These are phyloP conservation scores for Pseudoperonospora humuli DNA, from an alignment of 352 stramenopile genomes.

Conservation along the genomic window DNA sequence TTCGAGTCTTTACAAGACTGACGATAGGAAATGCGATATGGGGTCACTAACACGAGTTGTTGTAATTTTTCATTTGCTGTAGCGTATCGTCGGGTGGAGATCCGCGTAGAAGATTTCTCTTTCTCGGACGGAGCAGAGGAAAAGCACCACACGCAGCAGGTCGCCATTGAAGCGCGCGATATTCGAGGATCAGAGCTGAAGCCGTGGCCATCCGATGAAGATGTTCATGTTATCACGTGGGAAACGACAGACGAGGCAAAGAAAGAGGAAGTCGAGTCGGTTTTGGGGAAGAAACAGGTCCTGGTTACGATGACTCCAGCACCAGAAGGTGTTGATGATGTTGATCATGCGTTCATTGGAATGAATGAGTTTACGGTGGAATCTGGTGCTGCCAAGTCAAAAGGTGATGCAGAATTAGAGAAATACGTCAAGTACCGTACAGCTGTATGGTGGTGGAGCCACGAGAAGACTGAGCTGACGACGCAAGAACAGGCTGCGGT, in stretches of 20 bases:
- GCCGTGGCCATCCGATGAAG: conserved; percentile 13
- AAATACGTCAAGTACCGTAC: conserved; percentile 23
- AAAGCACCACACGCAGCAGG: conserved; percentile 16
- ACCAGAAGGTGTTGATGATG: conserved; percentile 1
- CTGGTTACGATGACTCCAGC: conserved; percentile 2
- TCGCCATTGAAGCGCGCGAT: conserved; percentile 50
- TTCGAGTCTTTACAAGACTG: background rate
- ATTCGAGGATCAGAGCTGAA: conserved; percentile 46
- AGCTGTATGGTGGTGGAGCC: conserved; percentile 38
- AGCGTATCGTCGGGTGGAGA: conserved; percentile 39
- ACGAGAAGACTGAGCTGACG: conserved; percentile 41
- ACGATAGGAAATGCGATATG: too few relatives aligned
- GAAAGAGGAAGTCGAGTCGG: background rate
- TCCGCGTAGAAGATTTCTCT: conserved; percentile 58
- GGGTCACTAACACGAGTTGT: too few relatives aligned
- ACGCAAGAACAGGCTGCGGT: conserved; percentile 52
- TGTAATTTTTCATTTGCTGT: too few relatives aligned
- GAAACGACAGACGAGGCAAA: conserved; percentile 19
- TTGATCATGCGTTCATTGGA: background rate
- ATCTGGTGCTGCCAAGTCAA: conserved; percentile 1
- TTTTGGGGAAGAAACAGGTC: background rate
- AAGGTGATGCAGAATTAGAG: conserved; percentile 10
- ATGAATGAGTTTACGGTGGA: conserved; percentile 9
- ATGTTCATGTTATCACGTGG: conserved; percentile 26
- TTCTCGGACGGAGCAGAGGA: conserved; percentile 48